A percentile compares a stretch with the other conserved stretches of the same genome.
phyloP scores from a whole-genome alignment of 768 basidiomycete genomes.

The Hortiboletus flavorubellus region DNA sequence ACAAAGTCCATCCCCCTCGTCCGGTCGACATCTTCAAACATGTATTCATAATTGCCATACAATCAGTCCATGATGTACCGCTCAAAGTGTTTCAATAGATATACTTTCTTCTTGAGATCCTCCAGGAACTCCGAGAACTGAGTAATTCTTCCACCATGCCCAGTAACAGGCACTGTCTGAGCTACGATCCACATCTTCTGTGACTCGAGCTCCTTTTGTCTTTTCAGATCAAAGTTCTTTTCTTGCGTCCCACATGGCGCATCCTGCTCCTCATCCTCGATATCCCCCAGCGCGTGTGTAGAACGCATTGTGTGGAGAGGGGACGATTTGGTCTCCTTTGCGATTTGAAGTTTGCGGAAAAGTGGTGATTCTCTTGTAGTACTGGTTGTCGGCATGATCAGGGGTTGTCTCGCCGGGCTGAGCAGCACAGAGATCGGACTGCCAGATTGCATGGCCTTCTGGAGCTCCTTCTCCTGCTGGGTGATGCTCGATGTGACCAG shows the following conservation, averaged over 20 bases:
- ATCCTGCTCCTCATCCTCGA: slow-evolving; percentile 42
- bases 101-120: slow-evolving; percentile 77
- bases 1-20: slow-evolving; percentile 93
- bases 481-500: slow-evolving; percentile 61
- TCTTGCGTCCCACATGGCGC: slow-evolving; percentile 38
- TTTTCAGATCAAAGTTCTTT: slow-evolving; percentile 39
- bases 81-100: slow-evolving; percentile 91
- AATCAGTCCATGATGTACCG: slow-evolving; percentile 85
- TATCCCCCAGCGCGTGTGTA: slow-evolving; percentile 42
- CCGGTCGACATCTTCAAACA: slow-evolving; percentile 46
- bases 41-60: slow-evolving; percentile 67
- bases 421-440: slow-evolving; percentile 91
- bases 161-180: slow-evolving; percentile 70
- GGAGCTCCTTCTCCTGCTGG: slow-evolving; percentile 94
- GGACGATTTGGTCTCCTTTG: slow-evolving; percentile 46
- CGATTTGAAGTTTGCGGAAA: slow-evolving; percentile 57
- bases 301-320: slow-evolving; percentile 46
- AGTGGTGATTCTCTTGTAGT: slow-evolving; percentile 34
- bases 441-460: slow-evolving; percentile 91
- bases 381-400: slow-evolving; percentile 65
- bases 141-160: slow-evolving; percentile 56
- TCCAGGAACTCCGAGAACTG: slow-evolving; percentile 57
- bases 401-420: slow-evolving; percentile 82
- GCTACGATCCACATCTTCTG: slow-evolving; percentile 94
- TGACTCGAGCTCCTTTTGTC: slow-evolving; percentile 76